phyloP scores from a whole-genome alignment of 2,329 filamentous ascomycete species.

The Teratosphaeriaceae sp. region DNA sequence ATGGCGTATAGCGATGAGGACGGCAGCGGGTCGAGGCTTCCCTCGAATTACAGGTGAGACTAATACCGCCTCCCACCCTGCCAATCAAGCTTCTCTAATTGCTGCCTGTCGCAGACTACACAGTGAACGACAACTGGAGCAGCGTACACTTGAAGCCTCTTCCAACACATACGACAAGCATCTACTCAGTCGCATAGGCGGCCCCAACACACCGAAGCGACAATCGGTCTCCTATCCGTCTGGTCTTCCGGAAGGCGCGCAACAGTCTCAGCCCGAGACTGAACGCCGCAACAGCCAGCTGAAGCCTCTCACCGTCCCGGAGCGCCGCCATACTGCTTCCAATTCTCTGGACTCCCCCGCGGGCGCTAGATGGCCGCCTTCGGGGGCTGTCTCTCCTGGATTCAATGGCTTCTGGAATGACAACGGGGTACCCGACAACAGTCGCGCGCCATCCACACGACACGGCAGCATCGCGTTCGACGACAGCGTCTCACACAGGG shows the following conservation, averaged over 20 bases:
- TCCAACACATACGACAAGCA: constrained; percentile 59
- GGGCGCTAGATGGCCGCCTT: constrained; percentile 32
- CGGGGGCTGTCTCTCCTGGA: constrained; percentile 38
- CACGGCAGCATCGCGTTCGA: constrained; percentile 35
- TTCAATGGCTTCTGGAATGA: constrained; percentile 39
- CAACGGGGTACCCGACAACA: constrained; percentile 21
- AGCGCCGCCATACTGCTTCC: constrained; percentile 29
- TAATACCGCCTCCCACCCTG: not conserved
- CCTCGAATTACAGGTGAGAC: constrained; percentile 39
- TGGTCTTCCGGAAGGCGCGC: constrained; percentile 23
- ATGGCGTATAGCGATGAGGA: constrained; percentile 26
- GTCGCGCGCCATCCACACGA: constrained; percentile 25
- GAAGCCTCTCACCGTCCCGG: constrained; percentile 40
- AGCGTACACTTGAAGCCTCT: constrained; percentile 50
- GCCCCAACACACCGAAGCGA: constrained; percentile 46
- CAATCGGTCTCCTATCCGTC: constrained; percentile 24
- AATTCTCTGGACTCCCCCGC: constrained; percentile 34
- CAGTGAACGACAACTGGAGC: constrained; percentile 53
- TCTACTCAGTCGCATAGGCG: constrained; percentile 55
- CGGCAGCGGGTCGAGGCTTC: constrained; percentile 24
- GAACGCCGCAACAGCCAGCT: constrained; percentile 38
- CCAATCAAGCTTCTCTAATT: not conserved
- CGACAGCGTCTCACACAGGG: constrained; percentile 48
- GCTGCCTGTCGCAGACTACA: constrained; percentile 48
- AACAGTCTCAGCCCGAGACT: constrained; percentile 31